These are phyloP conservation scores for Podaxis sp. DNA, from an alignment of 768 basidiomycete species.

Conservation along the genomic window DNA sequence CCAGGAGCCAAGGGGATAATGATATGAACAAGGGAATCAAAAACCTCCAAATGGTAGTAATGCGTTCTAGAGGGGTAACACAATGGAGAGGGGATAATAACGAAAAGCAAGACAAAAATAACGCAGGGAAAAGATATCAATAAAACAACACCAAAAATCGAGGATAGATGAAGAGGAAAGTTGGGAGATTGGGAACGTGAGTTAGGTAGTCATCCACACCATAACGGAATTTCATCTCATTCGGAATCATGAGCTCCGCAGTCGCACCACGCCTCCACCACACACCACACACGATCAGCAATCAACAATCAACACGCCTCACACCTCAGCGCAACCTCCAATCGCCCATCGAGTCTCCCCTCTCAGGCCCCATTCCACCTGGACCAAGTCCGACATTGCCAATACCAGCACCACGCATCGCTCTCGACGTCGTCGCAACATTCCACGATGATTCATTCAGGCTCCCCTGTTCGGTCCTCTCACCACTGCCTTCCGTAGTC, in stretches of 20 bases:
- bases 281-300: neutral
- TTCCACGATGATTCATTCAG: slow-evolving; percentile 32
- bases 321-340: slow-evolving; percentile 10
- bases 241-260: slow-evolving; percentile 8
- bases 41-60: neutral
- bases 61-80: slow-evolving; percentile 7
- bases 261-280: slow-evolving; percentile 6
- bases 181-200: neutral
- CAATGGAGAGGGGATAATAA: neutral
- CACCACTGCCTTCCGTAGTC: slow-evolving; percentile 47
- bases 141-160: slow-evolving; percentile 11
- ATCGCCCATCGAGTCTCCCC: slow-evolving; percentile 11
- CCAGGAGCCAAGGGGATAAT: neutral
- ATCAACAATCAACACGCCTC: neutral
- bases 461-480: slow-evolving; percentile 40
- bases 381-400: slow-evolving; percentile 5
- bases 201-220: neutral
- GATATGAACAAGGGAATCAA: neutral
- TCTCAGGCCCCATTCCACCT: slow-evolving; percentile 10
- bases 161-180: neutral
- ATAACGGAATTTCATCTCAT: neutral
- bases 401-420: slow-evolving; percentile 11
- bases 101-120: slow-evolving; percentile 3
- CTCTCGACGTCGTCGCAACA: slow-evolving; percentile 14
- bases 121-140: neutral